A percentile compares a stretch with the other conserved stretches of the same genome.
Conservation (phyloP, 176 grass and related monocot genomes). For the Oryza meyeriana region DNA sequence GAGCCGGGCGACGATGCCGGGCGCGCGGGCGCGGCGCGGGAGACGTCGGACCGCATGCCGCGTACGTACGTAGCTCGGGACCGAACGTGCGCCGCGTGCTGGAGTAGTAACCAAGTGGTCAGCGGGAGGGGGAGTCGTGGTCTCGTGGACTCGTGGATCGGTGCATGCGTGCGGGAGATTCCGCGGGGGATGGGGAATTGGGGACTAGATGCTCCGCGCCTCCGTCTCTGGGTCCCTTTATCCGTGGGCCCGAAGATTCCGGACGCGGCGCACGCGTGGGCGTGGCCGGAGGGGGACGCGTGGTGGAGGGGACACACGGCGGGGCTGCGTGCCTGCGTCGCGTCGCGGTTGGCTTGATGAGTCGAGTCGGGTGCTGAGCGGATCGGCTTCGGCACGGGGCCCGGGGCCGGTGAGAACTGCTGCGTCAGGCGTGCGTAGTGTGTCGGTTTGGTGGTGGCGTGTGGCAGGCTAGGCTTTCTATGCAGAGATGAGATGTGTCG, state of each 20-base stretch:
- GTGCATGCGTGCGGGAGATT: too few relatives aligned
- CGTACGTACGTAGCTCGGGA: neutral
- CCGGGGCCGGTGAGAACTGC: neutral
- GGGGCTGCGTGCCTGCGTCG: neutral
- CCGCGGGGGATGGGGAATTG: too few relatives aligned
- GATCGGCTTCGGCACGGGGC: neutral
- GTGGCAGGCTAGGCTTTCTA: too few relatives aligned
- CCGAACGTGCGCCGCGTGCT: too few relatives aligned
- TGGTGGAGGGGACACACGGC: neutral
- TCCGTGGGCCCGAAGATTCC: constrained; percentile 20
- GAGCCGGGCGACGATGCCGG: neutral
- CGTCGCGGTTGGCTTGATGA: neutral
- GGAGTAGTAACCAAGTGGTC: too few relatives aligned
- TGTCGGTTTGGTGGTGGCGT: neutral
- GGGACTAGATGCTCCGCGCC: too few relatives aligned
- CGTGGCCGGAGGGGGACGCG: constrained; percentile 22
- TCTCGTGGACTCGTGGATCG: neutral
- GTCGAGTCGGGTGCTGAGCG: neutral
- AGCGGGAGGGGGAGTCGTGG: too few relatives aligned
- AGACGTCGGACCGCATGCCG: neutral
- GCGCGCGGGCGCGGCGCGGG: neutral
- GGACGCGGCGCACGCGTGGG: constrained; percentile 17
- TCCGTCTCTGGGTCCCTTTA: neutral
- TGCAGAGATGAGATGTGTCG: too few relatives aligned
- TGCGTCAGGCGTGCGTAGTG: neutral